Evolutionary conservation across 768 basidiomycete species (phyloP).

Genomic region (Paxillus rubicundulus): DNA sequence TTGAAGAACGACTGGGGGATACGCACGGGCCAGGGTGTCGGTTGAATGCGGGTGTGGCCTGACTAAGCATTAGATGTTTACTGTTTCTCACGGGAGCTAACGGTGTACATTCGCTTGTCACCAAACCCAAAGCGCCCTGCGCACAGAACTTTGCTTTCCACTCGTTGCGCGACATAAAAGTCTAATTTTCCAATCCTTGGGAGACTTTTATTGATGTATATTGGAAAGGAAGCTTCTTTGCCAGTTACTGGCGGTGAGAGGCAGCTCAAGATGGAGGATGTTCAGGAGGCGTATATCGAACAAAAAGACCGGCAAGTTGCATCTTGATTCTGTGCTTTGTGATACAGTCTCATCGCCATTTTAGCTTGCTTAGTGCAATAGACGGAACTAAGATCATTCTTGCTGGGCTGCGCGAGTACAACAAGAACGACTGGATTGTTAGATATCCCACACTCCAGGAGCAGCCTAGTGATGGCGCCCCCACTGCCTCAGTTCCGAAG

Average conservation of each 20-base stretch:
- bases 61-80: background rate
- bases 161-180: slow-evolving; percentile 1
- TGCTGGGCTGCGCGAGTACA: slow-evolving; percentile 71
- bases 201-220: slow-evolving; percentile 14
- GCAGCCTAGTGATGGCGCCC: slow-evolving; percentile 31
- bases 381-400: slow-evolving; percentile 69
- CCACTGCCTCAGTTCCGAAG: slow-evolving; percentile 27
- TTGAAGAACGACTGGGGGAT: too few relatives aligned
- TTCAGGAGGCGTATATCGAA: slow-evolving; percentile 72
- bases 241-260: slow-evolving; percentile 19
- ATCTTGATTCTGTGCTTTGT: background rate
- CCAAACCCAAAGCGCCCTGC: background rate
- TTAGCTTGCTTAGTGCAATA: slow-evolving; percentile 65
- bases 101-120: background rate
- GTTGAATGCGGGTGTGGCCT: background rate
- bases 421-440: slow-evolving; percentile 83
- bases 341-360: background rate
- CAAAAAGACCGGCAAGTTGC: slow-evolving; percentile 68
- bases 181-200: slow-evolving; percentile 2
- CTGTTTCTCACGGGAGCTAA: background rate
- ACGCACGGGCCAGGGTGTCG: background rate
- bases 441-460: slow-evolving; percentile 78
- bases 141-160: background rate
- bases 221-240: slow-evolving; percentile 11
- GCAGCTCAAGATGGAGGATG: slow-evolving; percentile 59